Evolutionary conservation across 164 flowering plant species (phyloP).

Genomic region (Vitis amurensis): DNA sequence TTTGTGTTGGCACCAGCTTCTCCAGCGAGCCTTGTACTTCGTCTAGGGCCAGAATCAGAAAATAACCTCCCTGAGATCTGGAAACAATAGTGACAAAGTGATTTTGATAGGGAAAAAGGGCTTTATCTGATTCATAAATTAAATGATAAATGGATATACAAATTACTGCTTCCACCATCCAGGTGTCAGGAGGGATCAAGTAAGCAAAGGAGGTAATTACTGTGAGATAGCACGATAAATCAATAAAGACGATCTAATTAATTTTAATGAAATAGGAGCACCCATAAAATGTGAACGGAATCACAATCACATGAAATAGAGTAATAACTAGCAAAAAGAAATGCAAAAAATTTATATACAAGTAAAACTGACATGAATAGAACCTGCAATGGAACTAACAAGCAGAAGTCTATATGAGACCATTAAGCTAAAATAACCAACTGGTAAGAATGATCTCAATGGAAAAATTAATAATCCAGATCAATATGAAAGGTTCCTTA

Average conservation of each 20-base stretch:
- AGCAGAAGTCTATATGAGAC: too few relatives aligned
- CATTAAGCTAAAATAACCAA: too few relatives aligned
- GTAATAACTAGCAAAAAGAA: too few relatives aligned
- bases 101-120: neutral
- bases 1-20: constrained; percentile 54
- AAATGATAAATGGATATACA: neutral
- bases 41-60: constrained; percentile 88
- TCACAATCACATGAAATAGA: too few relatives aligned
- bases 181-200: neutral
- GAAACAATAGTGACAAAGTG: neutral
- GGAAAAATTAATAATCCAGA: too few relatives aligned
- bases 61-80: constrained; percentile 94
- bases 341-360: too few relatives aligned
- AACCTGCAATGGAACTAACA: too few relatives aligned
- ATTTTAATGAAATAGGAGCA: neutral
- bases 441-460: too few relatives aligned
- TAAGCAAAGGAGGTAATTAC: neutral
- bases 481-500: too few relatives aligned
- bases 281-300: neutral
- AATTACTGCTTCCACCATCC: neutral
- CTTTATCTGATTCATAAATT: neutral
- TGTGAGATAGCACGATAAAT: neutral
- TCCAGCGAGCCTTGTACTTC: constrained; percentile 86
- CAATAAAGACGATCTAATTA: neutral
- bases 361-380: too few relatives aligned